Evolutionary conservation across 2,329 filamentous ascomycete genomes (phyloP).

Genomic region (Byssoonygena ceratinophila): DNA sequence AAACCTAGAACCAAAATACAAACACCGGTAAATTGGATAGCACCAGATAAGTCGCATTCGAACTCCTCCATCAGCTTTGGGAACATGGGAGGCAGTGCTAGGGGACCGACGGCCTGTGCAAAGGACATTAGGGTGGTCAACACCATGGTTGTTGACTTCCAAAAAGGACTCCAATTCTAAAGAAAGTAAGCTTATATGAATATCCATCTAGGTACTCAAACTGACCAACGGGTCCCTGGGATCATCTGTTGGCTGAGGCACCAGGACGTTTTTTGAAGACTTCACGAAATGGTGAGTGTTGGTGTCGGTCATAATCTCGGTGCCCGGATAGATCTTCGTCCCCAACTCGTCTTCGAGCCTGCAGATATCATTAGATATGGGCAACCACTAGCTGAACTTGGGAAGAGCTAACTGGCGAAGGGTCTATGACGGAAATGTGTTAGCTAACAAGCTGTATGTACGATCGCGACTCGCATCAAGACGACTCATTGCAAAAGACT

Average conservation of each 20-base stretch:
- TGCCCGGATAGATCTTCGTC: slow-evolving; percentile 46
- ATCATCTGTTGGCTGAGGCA: slow-evolving; percentile 42
- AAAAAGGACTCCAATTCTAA: slow-evolving; percentile 40
- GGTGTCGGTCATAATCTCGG: slow-evolving; percentile 52
- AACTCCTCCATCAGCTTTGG: slow-evolving; percentile 47
- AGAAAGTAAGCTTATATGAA: background rate
- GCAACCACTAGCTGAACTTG: background rate
- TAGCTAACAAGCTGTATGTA: background rate
- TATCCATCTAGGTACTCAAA: background rate
- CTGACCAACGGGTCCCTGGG: slow-evolving; percentile 38
- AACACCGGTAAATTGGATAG: slow-evolving; percentile 48
- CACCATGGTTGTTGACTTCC: slow-evolving; percentile 42
- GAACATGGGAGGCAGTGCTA: slow-evolving; percentile 51
- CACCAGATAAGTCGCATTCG: slow-evolving; percentile 43
- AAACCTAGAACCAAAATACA: slow-evolving; percentile 49
- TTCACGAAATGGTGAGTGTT: slow-evolving; percentile 56
- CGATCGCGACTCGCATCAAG: no score
- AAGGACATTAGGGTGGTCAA: slow-evolving; percentile 41
- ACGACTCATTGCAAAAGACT: slow-evolving; percentile 13
- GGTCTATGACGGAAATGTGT: slow-evolving; percentile 14
- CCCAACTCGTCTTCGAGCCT: slow-evolving; percentile 45
- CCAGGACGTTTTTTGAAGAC: slow-evolving; percentile 37
- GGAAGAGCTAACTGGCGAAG: slow-evolving; percentile 20
- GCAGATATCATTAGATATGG: background rate
- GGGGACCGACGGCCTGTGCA: slow-evolving; percentile 45